Base-by-base conservation (phyloP, 164 flowering plant species). In the Stephania japonica region DNA sequence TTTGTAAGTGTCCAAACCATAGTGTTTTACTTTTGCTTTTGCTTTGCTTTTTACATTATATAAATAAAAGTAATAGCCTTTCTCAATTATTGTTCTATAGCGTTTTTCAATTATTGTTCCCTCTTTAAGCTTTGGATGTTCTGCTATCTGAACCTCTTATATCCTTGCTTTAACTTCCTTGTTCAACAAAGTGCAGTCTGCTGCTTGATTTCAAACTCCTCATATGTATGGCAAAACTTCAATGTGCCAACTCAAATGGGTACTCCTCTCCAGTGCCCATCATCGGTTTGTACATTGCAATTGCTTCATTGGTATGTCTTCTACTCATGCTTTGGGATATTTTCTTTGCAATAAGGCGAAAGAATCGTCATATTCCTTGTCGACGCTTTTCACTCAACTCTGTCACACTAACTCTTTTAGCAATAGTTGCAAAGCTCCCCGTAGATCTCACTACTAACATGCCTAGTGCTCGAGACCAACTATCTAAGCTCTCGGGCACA, bases 371-470 rank as follows among this genome's bases (percentile, higher is more conserved):
- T 16, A 47, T 9, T 59, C 24, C 64, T 59, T 59, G 64, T 19
- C 62, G 23, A 6, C 0, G 12, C 13, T 65, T 78, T 21, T 10
- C 74, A 16, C 66, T 78, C 7, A 78, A 77, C 25, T 61, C 76
- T 16, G 16, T 56, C 23, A 44, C 75, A n/a, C 18, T 69, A 18
- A 68, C 76, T 8, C 27, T 73, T 7, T 23, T 78, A 23, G 65
- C 70, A 12, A 69, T 73, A 50, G 70, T 70, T 7, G 50, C 75
- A n/a, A 77, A 77, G 62, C 42, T 77, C 68, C 73, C 80, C 8
- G 47, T 65, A 13, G 76, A 77, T 65, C 42, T 73, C 1, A 69
- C 72, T 9, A 70, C 66, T 24, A 5, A 42, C 0, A 70, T 73
- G 76, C 72, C 73, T 32, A 32, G 27, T 13, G 26, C 49, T 32